phyloP scores from a whole-genome alignment of 768 basidiomycete species.

The Hericium rajendrae region DNA sequence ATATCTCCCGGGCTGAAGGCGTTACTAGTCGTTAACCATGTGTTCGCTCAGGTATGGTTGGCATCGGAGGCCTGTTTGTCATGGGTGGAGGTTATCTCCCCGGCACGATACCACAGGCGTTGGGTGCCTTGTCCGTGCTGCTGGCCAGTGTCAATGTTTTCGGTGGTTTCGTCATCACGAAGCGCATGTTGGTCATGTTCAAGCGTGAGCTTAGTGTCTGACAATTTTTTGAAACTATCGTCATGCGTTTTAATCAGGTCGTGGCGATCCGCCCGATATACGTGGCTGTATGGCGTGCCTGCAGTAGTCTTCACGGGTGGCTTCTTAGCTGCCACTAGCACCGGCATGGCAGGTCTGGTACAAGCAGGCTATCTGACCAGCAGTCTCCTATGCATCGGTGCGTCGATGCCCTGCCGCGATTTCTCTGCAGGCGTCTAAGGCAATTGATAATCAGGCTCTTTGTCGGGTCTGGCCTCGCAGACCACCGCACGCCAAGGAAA shows the following conservation, averaged over 20 bases:
- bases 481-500: slow-evolving; percentile 83
- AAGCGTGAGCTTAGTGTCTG: slow-evolving; percentile 42
- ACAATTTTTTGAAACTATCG: neutral
- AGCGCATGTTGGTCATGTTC: slow-evolving; percentile 91
- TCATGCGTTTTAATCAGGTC: slow-evolving; percentile 32
- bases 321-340: slow-evolving; percentile 72
- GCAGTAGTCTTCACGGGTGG: slow-evolving; percentile 77
- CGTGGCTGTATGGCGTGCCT: slow-evolving; percentile 73
- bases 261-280: slow-evolving; percentile 84
- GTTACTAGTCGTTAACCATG: neutral
- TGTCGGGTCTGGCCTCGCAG: slow-evolving; percentile 74
- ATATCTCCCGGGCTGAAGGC: neutral
- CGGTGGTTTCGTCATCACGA: slow-evolving; percentile 83
- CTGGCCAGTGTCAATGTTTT: slow-evolving; percentile 83
- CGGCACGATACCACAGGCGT: slow-evolving; percentile 66
- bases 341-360: slow-evolving; percentile 78
- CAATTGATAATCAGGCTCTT: slow-evolving; percentile 39
- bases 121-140: slow-evolving; percentile 79
- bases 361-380: slow-evolving; percentile 83
- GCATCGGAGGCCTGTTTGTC: slow-evolving; percentile 78
- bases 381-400: slow-evolving; percentile 80
- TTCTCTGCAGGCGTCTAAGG: neutral
- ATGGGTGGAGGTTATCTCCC: slow-evolving; percentile 87
- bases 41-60: slow-evolving; percentile 49
- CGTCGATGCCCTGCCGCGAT: neutral